These are phyloP conservation scores for Spirogloea muscicola DNA, from an alignment of 139 green algal species.

Conservation along the genomic window DNA sequence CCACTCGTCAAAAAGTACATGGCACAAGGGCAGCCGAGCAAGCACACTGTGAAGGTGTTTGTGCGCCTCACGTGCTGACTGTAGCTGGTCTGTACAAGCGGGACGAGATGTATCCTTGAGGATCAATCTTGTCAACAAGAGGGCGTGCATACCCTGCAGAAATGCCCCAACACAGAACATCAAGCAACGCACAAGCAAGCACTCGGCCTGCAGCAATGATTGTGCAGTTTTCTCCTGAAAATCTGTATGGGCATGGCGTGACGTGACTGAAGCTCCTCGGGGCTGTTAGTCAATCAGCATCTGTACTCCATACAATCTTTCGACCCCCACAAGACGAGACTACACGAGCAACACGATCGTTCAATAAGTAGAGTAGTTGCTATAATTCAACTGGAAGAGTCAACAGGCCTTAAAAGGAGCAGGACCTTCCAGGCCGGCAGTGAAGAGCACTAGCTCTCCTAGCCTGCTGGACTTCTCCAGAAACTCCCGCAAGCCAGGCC, in stretches of 20 bases:
- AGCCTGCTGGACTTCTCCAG: slow-evolving; percentile 46
- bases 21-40: too few relatives aligned
- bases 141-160: slow-evolving; percentile 53
- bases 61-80: slow-evolving; percentile 19
- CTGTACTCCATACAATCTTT: too few relatives aligned
- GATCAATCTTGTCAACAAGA: slow-evolving; percentile 48
- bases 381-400: neutral
- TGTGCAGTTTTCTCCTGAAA: too few relatives aligned
- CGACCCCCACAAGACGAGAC: too few relatives aligned
- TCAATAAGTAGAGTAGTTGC: neutral
- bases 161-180: neutral
- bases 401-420: slow-evolving; percentile 5
- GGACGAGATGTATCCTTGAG: slow-evolving; percentile 4
- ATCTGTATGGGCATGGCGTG: neutral
- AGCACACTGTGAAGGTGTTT: too few relatives aligned
- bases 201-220: neutral
- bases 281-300: too few relatives aligned
- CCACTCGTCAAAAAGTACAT: too few relatives aligned
- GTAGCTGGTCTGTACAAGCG: slow-evolving; percentile 49
- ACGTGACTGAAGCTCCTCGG: neutral
- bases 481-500: slow-evolving; percentile 57
- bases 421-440: slow-evolving; percentile 51
- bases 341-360: neutral
- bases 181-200: neutral
- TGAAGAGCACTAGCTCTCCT: slow-evolving; percentile 65